phyloP scores from a whole-genome alignment of 1,284 basidiomycete genomes.

The Sporisorium graminicola region DNA sequence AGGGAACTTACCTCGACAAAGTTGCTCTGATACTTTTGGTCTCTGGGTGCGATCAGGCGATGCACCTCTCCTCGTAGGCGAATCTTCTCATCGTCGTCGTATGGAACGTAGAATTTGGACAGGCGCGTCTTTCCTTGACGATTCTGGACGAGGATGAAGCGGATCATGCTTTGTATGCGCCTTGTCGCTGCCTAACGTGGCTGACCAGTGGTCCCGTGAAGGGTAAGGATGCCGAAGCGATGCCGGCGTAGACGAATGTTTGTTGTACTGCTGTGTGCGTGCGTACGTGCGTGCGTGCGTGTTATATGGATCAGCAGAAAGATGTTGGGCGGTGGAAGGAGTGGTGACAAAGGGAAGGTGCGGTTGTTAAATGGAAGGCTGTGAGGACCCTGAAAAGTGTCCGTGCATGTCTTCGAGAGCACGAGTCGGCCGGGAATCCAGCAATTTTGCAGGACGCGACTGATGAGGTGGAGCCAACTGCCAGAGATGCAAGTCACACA shows the following conservation, averaged over 20 bases:
- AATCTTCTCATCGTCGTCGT: conserved; percentile 75
- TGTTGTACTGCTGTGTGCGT: not conserved
- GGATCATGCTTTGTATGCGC: conserved; percentile 77
- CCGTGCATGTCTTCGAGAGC: not conserved
- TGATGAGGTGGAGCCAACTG: conserved; percentile 27
- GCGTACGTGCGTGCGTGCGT: too few relatives aligned
- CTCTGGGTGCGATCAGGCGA: conserved; percentile 91
- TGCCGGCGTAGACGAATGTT: not conserved
- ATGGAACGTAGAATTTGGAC: conserved; percentile 95
- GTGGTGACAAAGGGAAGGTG: conserved; percentile 11
- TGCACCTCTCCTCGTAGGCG: conserved; percentile 94
- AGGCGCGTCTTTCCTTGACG: conserved; percentile 96
- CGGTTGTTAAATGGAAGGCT: not conserved
- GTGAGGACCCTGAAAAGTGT: conserved; percentile 13
- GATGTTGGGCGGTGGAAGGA: not conserved
- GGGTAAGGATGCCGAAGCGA: too few relatives aligned
- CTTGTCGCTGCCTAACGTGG: too few relatives aligned
- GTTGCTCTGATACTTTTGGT: conserved; percentile 99
- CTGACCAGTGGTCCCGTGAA: too few relatives aligned
- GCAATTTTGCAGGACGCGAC: not conserved
- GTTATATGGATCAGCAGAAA: not conserved
- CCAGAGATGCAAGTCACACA: not conserved
- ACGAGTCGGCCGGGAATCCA: conserved; percentile 15
- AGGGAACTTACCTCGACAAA: conserved; percentile 86
- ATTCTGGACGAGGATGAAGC: conserved; percentile 94